Evolutionary conservation across 306 rosid species (phyloP), one percentile per base, ranked within the genome.

Genomic region (Quercus aquifolioides): DNA sequence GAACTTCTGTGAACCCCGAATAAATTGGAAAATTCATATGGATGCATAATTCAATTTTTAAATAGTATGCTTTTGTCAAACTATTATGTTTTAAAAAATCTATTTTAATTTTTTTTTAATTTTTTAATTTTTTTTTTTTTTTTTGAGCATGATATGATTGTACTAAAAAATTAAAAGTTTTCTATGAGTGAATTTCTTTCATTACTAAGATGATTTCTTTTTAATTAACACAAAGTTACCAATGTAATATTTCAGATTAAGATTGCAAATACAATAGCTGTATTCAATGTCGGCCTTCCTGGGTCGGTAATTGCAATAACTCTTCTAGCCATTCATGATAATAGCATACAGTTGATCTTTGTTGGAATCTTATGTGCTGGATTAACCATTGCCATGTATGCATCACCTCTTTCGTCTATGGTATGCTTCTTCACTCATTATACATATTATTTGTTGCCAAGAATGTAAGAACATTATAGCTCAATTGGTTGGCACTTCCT

Each of bases 351-450:
- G 33, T 83, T 89, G 19, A 76, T 70, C 69, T 74, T 86, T 74
- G 87, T 86, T 56, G 90, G 89, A 69, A 33, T 85, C 21, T 52
- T 80, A 21, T 82, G 87, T 64, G 76, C 87, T 28, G 87, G 21
- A 8, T 52, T 83, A 74, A 89, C 88, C 41, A 54, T 83, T 2
- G 62, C 71, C 55, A 85, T 89, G 92, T 89, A 89, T 35, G 92
- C 87, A 33, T 80, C 90, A 3, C 90, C 90, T 13, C 74, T 89
- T 1, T 55, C 86, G 1, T 79, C 74, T 83, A 80, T 89, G 88
- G 92, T 84, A 81, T 70, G 55, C 17, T 55, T 5, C 12, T 46
- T 23, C 17, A 49, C 15, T 46, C n/a, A 74, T 15, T 31, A 46
- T 5, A 60, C 4, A 5, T 12, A 0, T 38, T 1, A n/a, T 18